These are phyloP conservation scores for Populus tremula DNA, from an alignment of 345 rosid species.

Conservation along the genomic window DNA sequence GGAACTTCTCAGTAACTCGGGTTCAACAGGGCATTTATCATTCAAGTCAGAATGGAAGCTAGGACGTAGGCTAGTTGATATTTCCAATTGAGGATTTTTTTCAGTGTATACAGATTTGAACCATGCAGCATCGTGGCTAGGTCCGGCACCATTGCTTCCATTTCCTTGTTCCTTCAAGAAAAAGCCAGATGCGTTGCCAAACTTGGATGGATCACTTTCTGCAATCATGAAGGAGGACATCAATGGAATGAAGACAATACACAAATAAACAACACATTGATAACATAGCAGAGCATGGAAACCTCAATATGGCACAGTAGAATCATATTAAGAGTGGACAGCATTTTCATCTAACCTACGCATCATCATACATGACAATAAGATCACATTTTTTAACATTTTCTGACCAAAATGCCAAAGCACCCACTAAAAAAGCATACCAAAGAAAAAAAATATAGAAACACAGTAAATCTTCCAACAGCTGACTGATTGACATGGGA, in stretches of 20 bases:
- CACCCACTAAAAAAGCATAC: background rate
- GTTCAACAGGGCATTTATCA: slow-evolving; percentile 45
- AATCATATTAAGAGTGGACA: background rate
- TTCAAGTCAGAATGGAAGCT: slow-evolving; percentile 44
- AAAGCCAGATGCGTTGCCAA: slow-evolving; percentile 29
- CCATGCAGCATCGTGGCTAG: slow-evolving; percentile 58
- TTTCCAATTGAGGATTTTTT: slow-evolving; percentile 53
- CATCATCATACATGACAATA: background rate
- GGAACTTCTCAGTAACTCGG: slow-evolving; percentile 41
- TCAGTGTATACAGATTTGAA: slow-evolving; percentile 54
- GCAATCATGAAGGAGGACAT: slow-evolving; percentile 33
- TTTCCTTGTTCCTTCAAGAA: slow-evolving; percentile 55
- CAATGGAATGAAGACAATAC: slow-evolving; percentile 1
- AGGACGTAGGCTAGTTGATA: slow-evolving; percentile 49
- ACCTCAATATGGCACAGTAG: background rate
- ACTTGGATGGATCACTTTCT: slow-evolving; percentile 63
- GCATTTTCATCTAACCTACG: background rate
- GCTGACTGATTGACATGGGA: no score
- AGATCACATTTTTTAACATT: no score
- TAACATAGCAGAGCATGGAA: background rate
- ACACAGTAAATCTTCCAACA: background rate
- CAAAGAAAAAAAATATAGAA: background rate
- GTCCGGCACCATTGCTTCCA: slow-evolving; percentile 40
- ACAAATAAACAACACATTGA: background rate
- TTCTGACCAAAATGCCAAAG: background rate